Conservation (phyloP, 345 rosid species). For the Microthlaspi erraticum region DNA sequence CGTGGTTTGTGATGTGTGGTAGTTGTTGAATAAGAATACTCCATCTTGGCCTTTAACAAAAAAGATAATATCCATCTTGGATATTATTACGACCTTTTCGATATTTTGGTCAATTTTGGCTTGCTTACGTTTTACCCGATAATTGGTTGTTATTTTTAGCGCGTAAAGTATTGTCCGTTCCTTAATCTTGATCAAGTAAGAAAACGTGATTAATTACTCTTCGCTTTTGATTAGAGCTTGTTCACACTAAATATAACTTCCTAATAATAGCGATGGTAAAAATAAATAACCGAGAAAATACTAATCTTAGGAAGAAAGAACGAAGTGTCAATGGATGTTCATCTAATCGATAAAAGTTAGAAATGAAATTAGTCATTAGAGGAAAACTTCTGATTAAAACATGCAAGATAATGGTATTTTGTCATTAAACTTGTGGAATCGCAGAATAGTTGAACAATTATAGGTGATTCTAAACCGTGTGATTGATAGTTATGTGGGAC, state of each 20-base stretch:
- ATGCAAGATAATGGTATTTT: too few species aligned
- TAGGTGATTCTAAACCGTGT: too few species aligned
- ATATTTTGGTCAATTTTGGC: slow-evolving; percentile 37
- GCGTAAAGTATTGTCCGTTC: neutral
- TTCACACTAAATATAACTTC: slow-evolving; percentile 9
- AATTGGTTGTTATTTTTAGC: slow-evolving; percentile 4
- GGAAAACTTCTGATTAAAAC: too few species aligned
- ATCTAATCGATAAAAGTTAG: too few species aligned
- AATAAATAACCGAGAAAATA: neutral
- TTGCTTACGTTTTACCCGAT: neutral
- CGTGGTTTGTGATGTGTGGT: slow-evolving; percentile 13
- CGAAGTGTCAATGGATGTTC: neutral
- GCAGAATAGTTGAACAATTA: too few species aligned
- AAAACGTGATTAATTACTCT: slow-evolving; percentile 22
- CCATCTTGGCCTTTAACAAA: too few species aligned
- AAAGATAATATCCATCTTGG: slow-evolving; percentile 15
- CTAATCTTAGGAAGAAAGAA: neutral
- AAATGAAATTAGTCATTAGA: too few species aligned
- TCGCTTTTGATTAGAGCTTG: neutral
- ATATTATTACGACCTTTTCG: slow-evolving; percentile 6
- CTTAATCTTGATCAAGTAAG: neutral
- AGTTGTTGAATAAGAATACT: slow-evolving; percentile 23
- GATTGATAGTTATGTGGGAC: too few species aligned
- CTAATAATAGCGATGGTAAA: slow-evolving; percentile 11
- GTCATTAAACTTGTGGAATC: too few species aligned